Evolutionary conservation across 768 basidiomycete species (phyloP).

Genomic region (Ramaria rubella): DNA sequence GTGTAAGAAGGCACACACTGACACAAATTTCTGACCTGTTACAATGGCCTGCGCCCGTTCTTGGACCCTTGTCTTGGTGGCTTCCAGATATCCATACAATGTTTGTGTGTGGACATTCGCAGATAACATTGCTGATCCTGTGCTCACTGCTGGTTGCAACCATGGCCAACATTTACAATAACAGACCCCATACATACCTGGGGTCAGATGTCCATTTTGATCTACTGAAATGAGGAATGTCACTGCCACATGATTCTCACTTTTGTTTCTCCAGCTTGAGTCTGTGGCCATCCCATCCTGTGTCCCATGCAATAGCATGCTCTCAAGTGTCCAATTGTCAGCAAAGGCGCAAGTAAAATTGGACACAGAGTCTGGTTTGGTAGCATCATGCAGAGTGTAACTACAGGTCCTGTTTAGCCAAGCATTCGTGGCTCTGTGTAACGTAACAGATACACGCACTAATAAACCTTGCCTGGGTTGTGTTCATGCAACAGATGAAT

Average conservation of each 20-base stretch:
- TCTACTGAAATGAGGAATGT: constrained; percentile 14
- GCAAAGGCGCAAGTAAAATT: background rate
- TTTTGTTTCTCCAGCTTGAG: constrained; percentile 12
- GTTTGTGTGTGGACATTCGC: background rate
- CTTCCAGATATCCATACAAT: background rate
- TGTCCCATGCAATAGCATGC: background rate
- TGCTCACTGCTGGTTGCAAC: background rate
- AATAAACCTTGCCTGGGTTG: background rate
- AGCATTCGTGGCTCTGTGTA: background rate
- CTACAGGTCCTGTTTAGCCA: background rate
- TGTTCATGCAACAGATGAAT: background rate
- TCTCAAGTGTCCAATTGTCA: background rate
- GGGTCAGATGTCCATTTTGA: constrained; percentile 10
- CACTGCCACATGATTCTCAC: constrained; percentile 15
- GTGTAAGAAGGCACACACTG: background rate
- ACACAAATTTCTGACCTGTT: constrained; percentile 11
- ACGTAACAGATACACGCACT: background rate
- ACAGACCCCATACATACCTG: too few species aligned
- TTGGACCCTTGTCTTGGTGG: background rate
- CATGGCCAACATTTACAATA: background rate
- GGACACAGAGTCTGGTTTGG: background rate
- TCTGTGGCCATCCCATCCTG: constrained; percentile 11
- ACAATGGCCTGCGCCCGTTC: constrained; percentile 7
- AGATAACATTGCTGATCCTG: background rate
- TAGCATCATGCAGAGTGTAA: background rate